These are phyloP conservation scores for Allium fistulosum DNA, from an alignment of 106 monocot species.

Conservation along the genomic window DNA sequence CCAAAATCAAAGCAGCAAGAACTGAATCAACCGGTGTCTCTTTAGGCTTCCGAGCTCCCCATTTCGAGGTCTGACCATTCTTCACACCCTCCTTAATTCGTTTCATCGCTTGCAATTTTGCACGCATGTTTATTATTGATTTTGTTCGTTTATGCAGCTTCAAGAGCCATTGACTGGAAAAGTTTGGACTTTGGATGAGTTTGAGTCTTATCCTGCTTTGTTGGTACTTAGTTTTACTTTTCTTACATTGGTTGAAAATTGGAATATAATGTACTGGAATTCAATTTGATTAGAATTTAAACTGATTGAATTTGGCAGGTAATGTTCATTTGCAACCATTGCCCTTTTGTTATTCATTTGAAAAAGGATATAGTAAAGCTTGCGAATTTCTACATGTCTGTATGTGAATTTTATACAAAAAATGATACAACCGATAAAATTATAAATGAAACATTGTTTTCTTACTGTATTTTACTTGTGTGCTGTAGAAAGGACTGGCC, in stretches of 20 bases:
- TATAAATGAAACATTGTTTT: not conserved
- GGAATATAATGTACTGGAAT: not conserved
- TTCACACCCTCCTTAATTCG: too few species aligned
- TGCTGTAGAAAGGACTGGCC: constrained; percentile 81
- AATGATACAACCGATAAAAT: not conserved
- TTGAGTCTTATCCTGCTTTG: constrained; percentile 72
- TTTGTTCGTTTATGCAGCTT: constrained; percentile 32
- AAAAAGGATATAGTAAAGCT: constrained; percentile 87
- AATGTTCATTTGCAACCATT: constrained; percentile 98
- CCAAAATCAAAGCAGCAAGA: constrained; percentile 56
- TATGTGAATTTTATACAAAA: constrained; percentile 13
- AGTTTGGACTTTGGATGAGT: constrained; percentile 80
- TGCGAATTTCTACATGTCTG: constrained; percentile 75
- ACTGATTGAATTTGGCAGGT: constrained; percentile 51
- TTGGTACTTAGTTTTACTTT: constrained; percentile 30
- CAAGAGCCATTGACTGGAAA: constrained; percentile 88
- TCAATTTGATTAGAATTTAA: not conserved
- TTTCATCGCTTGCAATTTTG: too few species aligned
- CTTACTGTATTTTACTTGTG: not conserved
- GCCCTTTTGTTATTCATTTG: constrained; percentile 90
- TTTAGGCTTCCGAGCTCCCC: constrained; percentile 65
- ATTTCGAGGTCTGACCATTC: constrained; percentile 55
- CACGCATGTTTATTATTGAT: too few species aligned
- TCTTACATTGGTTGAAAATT: not conserved
- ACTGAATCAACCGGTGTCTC: constrained; percentile 52